phyloP scores from a whole-genome alignment of 1,284 basidiomycete genomes.

The Bjerkandera adusta region DNA sequence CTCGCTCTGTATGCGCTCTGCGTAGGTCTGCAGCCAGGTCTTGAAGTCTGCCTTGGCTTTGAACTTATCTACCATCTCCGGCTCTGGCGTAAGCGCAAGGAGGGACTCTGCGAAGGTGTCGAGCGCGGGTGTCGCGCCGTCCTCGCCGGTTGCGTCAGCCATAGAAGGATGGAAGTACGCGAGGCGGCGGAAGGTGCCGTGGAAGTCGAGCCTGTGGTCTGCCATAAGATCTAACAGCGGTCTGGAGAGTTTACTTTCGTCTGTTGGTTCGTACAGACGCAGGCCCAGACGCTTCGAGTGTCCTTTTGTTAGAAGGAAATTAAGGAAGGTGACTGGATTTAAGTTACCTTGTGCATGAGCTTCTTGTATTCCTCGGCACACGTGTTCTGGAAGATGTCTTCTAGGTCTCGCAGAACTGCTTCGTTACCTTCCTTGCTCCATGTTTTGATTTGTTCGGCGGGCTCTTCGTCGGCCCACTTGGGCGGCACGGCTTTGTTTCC shows the following conservation, averaged over 20 bases:
- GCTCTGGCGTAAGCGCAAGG: slow-evolving; percentile 45
- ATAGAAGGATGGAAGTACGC: slow-evolving; percentile 59
- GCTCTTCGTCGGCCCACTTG: slow-evolving; percentile 63
- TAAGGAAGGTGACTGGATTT: neutral
- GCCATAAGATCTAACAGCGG: slow-evolving; percentile 73
- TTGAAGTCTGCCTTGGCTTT: slow-evolving; percentile 50
- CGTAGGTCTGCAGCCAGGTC: slow-evolving; percentile 71
- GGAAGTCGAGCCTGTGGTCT: slow-evolving; percentile 76
- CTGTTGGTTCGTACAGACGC: slow-evolving; percentile 46
- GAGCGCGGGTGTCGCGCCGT: slow-evolving; percentile 15
- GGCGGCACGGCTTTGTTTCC: slow-evolving; percentile 49
- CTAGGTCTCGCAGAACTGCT: slow-evolving; percentile 55
- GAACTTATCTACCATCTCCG: slow-evolving; percentile 39
- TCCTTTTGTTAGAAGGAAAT: slow-evolving; percentile 3
- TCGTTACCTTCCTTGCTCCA: slow-evolving; percentile 62
- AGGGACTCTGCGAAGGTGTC: slow-evolving; percentile 48
- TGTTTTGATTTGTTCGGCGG: slow-evolving; percentile 51
- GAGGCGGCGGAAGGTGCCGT: slow-evolving; percentile 75
- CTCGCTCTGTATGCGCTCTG: slow-evolving; percentile 58
- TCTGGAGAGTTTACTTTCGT: slow-evolving; percentile 58
- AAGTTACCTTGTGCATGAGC: slow-evolving; percentile 64
- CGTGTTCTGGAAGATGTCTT: slow-evolving; percentile 51
- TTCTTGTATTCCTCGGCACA: slow-evolving; percentile 59
- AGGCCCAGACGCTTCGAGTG: slow-evolving; percentile 70
- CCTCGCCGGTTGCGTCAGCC: slow-evolving; percentile 21